Conservation (phyloP, 192 early-diverging fungal species). For the Rhizoclosmatium globosum region DNA sequence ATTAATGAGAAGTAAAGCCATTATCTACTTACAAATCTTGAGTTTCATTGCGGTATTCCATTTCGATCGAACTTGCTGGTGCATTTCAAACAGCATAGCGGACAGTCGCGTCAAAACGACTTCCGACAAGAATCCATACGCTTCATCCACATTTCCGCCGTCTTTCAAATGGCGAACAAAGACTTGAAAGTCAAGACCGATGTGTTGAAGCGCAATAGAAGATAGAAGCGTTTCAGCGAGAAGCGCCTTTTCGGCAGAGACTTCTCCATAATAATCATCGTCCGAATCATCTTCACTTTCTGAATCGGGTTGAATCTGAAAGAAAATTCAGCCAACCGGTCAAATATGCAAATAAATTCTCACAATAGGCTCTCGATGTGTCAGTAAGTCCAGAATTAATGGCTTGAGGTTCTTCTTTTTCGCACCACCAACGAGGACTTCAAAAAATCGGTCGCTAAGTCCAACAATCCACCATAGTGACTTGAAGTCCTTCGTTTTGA, state of each 20-base stretch:
- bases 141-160: slow-evolving; percentile 39
- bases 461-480: slow-evolving; percentile 54
- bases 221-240: slow-evolving; percentile 43
- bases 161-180: slow-evolving; percentile 50
- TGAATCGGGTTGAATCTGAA: slow-evolving; percentile 45
- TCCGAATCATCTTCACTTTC: slow-evolving; percentile 32
- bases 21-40: slow-evolving; percentile 33
- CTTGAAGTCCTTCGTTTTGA: slow-evolving; percentile 35
- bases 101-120: slow-evolving; percentile 39
- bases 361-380: slow-evolving; percentile 44
- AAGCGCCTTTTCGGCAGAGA: slow-evolving; percentile 32
- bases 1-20: not conserved
- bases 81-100: slow-evolving; percentile 37
- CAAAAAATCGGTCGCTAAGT: slow-evolving; percentile 55
- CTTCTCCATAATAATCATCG: slow-evolving; percentile 47
- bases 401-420: slow-evolving; percentile 47
- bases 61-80: slow-evolving; percentile 33
- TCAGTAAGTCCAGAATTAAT: slow-evolving; percentile 51
- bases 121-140: slow-evolving; percentile 46
- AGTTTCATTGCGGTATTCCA: slow-evolving; percentile 38
- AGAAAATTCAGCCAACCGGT: not conserved
- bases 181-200: slow-evolving; percentile 51
- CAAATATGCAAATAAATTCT: slow-evolving; percentile 19
- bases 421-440: slow-evolving; percentile 48
- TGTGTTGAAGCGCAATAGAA: slow-evolving; percentile 43